phyloP scores from a whole-genome alignment of 2,329 filamentous ascomycete species.

The Dothistroma septosporum region DNA sequence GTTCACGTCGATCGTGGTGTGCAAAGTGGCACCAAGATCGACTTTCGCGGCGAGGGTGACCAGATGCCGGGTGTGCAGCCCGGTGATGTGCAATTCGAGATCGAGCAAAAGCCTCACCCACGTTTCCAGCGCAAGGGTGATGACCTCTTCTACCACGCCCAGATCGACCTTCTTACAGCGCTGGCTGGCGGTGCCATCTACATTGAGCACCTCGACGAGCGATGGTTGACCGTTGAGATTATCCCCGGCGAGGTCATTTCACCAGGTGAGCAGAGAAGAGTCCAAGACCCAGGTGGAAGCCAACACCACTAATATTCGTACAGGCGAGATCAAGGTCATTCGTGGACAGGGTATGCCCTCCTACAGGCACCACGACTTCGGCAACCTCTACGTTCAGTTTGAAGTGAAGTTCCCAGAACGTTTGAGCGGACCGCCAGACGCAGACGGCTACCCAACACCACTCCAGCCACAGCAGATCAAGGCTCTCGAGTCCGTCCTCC shows the following conservation, averaged over 20 bases:
- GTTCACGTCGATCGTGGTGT: slow-evolving; percentile 96
- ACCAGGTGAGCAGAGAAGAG: slow-evolving; percentile 62
- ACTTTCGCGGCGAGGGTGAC: slow-evolving; percentile 95
- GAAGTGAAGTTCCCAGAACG: slow-evolving; percentile 86
- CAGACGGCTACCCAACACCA: slow-evolving; percentile 39
- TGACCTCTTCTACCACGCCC: slow-evolving; percentile 89
- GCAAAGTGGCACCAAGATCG: slow-evolving; percentile 88
- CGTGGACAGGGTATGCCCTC: slow-evolving; percentile 98
- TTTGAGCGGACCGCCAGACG: slow-evolving; percentile 37
- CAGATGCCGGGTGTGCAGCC: slow-evolving; percentile 89
- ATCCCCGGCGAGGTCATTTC: slow-evolving; percentile 90
- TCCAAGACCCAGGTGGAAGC: slow-evolving; percentile 5
- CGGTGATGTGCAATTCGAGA: slow-evolving; percentile 96
- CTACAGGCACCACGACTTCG: slow-evolving; percentile 86
- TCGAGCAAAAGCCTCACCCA: slow-evolving; percentile 96
- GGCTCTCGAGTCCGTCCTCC: slow-evolving; percentile 79
- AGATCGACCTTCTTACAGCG: slow-evolving; percentile 93
- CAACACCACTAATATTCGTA: slow-evolving; percentile 20
- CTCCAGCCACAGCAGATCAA: slow-evolving; percentile 66
- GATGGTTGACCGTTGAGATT: slow-evolving; percentile 93
- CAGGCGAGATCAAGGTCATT: slow-evolving; percentile 88
- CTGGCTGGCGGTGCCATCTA: slow-evolving; percentile 86
- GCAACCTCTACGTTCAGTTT: slow-evolving; percentile 97
- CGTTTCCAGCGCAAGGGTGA: slow-evolving; percentile 96
- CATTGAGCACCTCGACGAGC: slow-evolving; percentile 94